Conservation (phyloP, 345 rosid genomes). For the Brassica cretica region DNA sequence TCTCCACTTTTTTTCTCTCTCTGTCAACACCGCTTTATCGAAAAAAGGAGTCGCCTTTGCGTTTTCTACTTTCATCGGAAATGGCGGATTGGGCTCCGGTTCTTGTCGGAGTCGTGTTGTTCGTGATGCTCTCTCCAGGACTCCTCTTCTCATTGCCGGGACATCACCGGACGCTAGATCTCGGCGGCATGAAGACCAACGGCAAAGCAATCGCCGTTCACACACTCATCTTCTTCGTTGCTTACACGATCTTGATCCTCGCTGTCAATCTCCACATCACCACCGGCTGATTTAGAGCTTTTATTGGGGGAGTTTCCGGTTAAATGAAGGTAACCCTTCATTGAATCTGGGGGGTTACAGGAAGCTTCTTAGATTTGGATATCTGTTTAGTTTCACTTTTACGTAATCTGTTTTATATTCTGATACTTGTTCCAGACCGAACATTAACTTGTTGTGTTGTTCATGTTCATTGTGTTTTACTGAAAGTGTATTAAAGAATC, state of each 20-base stretch:
- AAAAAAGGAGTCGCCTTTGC: constrained; percentile 18
- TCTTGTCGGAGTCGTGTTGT: constrained; percentile 73
- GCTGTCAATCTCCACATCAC: constrained; percentile 86
- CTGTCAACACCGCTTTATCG: constrained; percentile 19
- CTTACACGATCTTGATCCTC: constrained; percentile 73
- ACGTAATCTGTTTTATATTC: constrained; percentile 11
- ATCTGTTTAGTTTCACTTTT: background rate
- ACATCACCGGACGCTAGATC: constrained; percentile 54
- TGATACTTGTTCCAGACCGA: background rate
- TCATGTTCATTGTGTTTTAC: background rate
- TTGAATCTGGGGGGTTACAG: constrained; percentile 6
- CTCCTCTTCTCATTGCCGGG: constrained; percentile 82
- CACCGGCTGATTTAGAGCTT: constrained; percentile 49
- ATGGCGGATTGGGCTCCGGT: constrained; percentile 99
- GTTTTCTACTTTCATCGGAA: background rate
- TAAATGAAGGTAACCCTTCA: constrained; percentile 29
- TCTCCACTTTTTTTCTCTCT: background rate
- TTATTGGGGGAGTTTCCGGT: background rate
- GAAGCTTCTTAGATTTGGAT: constrained; percentile 23
- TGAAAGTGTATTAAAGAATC: constrained; percentile 10
- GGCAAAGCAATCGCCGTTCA: constrained; percentile 91
- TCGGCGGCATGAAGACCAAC: constrained; percentile 87
- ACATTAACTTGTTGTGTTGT: background rate
- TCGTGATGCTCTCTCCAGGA: constrained; percentile 84
- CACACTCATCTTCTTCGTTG: constrained; percentile 77